Conservation (phyloP, 257 asterid genomes). For the Solanum virginianum region DNA sequence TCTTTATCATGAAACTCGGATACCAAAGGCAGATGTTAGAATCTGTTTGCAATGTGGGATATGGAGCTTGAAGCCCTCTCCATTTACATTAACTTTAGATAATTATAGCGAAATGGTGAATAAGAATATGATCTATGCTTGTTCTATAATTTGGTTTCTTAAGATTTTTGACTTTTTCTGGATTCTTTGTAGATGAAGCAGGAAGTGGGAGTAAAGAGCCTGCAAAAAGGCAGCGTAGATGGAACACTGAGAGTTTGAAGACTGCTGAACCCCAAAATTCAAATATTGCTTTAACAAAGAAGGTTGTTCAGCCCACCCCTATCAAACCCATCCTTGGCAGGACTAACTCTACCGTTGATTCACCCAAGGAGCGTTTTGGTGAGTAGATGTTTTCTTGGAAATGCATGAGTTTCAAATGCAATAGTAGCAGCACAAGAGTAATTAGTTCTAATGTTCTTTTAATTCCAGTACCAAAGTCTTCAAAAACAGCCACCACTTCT, state of each 20-base stretch:
- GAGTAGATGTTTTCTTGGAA: neutral
- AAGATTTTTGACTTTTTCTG: neutral
- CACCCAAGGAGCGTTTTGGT: conserved; percentile 23
- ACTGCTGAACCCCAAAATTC: conserved; percentile 7
- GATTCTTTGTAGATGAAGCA: conserved; percentile 4
- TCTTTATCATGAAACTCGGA: neutral
- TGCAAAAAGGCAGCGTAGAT: conserved; percentile 25
- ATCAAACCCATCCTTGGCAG: neutral
- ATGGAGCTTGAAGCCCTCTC: neutral
- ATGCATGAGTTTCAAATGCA: neutral
- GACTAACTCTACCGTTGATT: neutral
- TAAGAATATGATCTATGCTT: neutral
- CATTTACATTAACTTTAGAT: neutral
- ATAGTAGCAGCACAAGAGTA: neutral
- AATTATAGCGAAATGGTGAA: neutral
- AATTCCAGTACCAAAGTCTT: conserved; percentile 18
- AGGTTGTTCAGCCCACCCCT: neutral
- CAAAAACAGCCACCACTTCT: conserved; percentile 21
- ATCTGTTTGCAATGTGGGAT: neutral
- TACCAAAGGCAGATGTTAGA: neutral
- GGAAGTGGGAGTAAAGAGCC: conserved; percentile 13
- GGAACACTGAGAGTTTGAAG: conserved; percentile 13
- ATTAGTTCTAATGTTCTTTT: neutral
- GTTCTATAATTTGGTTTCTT: neutral
- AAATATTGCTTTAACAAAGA: neutral